Conservation (phyloP, 768 basidiomycete species). For the Solioccasus polychromus region DNA sequence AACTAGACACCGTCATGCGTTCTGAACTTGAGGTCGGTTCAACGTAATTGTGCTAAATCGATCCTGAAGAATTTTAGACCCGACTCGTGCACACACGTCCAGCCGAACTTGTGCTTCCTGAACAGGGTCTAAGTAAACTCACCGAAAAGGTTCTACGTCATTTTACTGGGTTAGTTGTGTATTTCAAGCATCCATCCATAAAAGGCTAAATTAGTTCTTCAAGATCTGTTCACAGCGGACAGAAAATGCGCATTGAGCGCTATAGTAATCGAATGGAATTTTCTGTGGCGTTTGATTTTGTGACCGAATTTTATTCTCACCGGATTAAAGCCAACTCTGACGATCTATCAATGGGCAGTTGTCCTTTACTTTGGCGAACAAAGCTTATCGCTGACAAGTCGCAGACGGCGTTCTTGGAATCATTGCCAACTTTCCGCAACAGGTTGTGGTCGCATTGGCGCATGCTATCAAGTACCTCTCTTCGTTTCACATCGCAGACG, state of each 20-base stretch:
- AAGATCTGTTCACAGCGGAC: conserved; percentile 38
- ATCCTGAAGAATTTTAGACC: conserved; percentile 52
- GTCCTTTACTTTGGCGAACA: background rate
- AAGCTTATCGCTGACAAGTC: background rate
- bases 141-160: conserved; percentile 76
- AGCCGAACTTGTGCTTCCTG: conserved; percentile 71
- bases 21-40: conserved; percentile 78
- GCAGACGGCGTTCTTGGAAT: conserved; percentile 62
- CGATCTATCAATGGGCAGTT: conserved; percentile 24
- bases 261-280: conserved; percentile 55
- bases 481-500: conserved; percentile 74
- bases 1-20: conserved; percentile 73
- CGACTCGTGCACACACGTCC: conserved; percentile 83
- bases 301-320: conserved; percentile 65
- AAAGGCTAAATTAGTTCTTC: conserved; percentile 4
- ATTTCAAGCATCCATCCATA: conserved; percentile 2
- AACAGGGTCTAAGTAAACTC: conserved; percentile 54
- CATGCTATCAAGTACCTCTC: conserved; percentile 68
- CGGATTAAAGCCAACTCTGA: conserved; percentile 44
- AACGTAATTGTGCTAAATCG: background rate
- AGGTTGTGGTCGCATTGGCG: conserved; percentile 69
- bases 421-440: conserved; percentile 64
- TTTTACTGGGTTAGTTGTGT: conserved; percentile 64
- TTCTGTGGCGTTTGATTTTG: conserved; percentile 63
- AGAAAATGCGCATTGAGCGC: conserved; percentile 61